Percentiles rank a stretch among this genome's conserved stretches.
Conservation (phyloP, 495 filamentous ascomycete genomes). For the Terfezia claveryi region DNA sequence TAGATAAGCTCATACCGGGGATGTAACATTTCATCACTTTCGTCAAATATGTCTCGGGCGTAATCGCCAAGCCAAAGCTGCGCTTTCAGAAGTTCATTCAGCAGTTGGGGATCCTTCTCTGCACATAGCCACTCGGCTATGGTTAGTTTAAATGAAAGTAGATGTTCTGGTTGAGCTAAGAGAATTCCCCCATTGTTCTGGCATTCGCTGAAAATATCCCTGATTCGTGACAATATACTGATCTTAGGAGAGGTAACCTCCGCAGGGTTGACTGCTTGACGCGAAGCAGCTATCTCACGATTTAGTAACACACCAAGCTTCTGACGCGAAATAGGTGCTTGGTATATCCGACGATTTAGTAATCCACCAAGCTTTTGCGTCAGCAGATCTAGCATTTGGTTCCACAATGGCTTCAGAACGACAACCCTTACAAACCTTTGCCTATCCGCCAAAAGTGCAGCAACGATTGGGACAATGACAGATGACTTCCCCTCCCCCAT, state of each 20-base stretch:
- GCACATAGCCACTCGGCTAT: constrained; percentile 28
- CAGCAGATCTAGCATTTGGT: constrained; percentile 30
- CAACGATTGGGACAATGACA: constrained; percentile 33
- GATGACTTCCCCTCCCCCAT: constrained; percentile 28
- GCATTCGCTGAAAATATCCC: constrained; percentile 21
- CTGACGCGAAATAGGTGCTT: constrained; percentile 30
- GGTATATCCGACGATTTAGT: constrained; percentile 24
- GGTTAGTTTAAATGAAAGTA: constrained; percentile 31
- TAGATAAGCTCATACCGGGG: constrained; percentile 23
- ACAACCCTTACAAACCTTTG: constrained; percentile 26
- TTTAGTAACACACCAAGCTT: no score
- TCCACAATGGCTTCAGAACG: constrained; percentile 29
- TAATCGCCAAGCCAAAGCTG: constrained; percentile 27
- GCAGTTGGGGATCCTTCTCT: constrained; percentile 6
- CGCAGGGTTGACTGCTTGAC: no score
- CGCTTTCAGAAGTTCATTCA: constrained; percentile 21
- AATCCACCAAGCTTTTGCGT: constrained; percentile 28
- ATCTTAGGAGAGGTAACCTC: no score
- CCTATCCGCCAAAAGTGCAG: constrained; percentile 26
- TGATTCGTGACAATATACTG: no score
- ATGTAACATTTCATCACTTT: constrained; percentile 32
- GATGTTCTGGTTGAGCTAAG: constrained; percentile 29
- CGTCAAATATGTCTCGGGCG: constrained; percentile 34
- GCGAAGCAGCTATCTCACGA: no score
- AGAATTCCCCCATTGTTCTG: constrained; percentile 22